Evolutionary conservation across 768 basidiomycete species (phyloP), one percentile per base, ranked within the genome.

Genomic region (Gymnopilus junonius): DNA sequence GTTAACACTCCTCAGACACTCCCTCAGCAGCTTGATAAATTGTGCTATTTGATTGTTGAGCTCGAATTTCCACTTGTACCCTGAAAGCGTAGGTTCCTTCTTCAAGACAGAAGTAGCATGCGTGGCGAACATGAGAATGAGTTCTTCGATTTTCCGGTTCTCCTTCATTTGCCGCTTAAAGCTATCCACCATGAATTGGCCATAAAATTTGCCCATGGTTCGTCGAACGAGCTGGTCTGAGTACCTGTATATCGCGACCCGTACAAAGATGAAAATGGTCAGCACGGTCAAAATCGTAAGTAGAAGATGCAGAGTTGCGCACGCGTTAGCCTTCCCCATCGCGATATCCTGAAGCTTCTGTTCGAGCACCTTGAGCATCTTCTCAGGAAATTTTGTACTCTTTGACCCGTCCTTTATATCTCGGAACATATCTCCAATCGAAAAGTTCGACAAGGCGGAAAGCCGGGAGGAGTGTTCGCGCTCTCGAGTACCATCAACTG

Each of bases 71-170:
- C 96, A 98, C 21, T 87, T 91, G 51, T 97, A 95, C 23, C 88
- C 91, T 15, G 84, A 84, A 1, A 95, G 79, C 2, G 91, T 84
- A 0, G 92, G 92, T 67, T 96, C 94, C 77, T 97, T 97, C 84
- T 90, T 92, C 63, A 99, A 83, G 8, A 93, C 87, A 27, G 86
- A 84, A 2, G 93, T 94, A 3, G 97, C 93, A 56, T 94, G 89
- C 1, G 95, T 93, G 11, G 96, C 96, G 70, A 98, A 98, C 84
- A 93, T 92, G 55, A 99, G 83, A 62, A 99, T 97, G 58, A 99
- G 89, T 66, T 98, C 95, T 77, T 99, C 97, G 39, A 98, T 93
- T 79, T 97, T 97, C 48, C 97, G 86, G 74, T 94, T 96, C 74
- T 98, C 96, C 76, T 94, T 94, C 87, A 98, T 91, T 69, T 95